A percentile compares a stretch with the other conserved stretches of the same genome.
phyloP scores from a whole-genome alignment of 345 rosid genomes.

The Lenwebbia sp. region DNA sequence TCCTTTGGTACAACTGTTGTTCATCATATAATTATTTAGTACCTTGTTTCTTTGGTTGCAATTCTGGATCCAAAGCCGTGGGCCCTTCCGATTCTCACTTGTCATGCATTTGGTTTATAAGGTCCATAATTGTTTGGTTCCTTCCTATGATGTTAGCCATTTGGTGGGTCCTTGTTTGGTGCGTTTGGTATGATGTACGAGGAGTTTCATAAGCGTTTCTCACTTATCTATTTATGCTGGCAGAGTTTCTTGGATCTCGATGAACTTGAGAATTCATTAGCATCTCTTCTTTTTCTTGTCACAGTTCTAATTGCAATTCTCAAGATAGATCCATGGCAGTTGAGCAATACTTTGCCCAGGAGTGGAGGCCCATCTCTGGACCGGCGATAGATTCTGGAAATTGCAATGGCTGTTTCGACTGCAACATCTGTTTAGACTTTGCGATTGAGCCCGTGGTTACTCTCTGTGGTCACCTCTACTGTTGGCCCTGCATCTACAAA shows the following conservation, averaged over 20 bases:
- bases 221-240: background rate
- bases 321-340: slow-evolving; percentile 1
- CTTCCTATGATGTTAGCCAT: background rate
- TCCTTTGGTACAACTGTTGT: background rate
- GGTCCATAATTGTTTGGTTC: background rate
- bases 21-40: background rate
- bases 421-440: slow-evolving; percentile 16
- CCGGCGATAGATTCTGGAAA: background rate
- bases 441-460: slow-evolving; percentile 11
- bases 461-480: slow-evolving; percentile 16
- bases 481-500: slow-evolving; percentile 17
- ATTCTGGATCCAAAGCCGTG: background rate
- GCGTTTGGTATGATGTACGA: background rate
- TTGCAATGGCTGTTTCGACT: slow-evolving; percentile 5
- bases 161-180: background rate
- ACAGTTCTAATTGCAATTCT: background rate
- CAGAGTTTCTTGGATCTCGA: background rate
- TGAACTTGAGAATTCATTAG: background rate
- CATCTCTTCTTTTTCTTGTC: background rate
- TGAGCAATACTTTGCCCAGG: slow-evolving; percentile 9
- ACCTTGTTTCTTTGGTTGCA: background rate
- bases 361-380: slow-evolving; percentile 5
- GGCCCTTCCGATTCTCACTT: background rate
- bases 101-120: background rate
- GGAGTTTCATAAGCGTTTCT: background rate